Percentiles rank a stretch among this genome's conserved stretches.
These are phyloP conservation scores for Plantago lanceolata DNA, from an alignment of 305 asterid species.

Conservation along the genomic window DNA sequence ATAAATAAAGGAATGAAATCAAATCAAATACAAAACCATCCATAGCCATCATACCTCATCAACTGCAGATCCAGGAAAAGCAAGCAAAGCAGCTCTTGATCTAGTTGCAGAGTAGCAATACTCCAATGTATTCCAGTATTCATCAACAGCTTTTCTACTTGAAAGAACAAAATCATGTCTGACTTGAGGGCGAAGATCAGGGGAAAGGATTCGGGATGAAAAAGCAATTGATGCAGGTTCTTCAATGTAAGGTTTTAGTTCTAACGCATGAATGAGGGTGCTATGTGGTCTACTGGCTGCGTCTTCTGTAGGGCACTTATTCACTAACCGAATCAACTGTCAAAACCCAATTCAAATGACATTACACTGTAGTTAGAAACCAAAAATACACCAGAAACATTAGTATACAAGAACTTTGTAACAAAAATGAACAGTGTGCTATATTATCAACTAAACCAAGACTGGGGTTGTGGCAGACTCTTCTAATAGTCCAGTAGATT, in stretches of 20 bases:
- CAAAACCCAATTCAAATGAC: slow-evolving; percentile 31
- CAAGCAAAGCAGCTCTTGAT: slow-evolving; percentile 75
- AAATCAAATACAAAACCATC: neutral
- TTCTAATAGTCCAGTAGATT: neutral
- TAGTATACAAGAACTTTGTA: neutral
- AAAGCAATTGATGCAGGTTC: slow-evolving; percentile 63
- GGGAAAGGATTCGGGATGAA: slow-evolving; percentile 42
- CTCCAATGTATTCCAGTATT: slow-evolving; percentile 91
- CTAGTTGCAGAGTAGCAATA: slow-evolving; percentile 76
- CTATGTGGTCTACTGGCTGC: slow-evolving; percentile 44
- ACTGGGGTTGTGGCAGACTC: neutral
- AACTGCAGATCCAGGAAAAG: slow-evolving; percentile 93
- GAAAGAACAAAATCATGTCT: slow-evolving; percentile 95
- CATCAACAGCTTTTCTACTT: slow-evolving; percentile 69
- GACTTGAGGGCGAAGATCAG: slow-evolving; percentile 89
- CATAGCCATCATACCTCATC: slow-evolving; percentile 56
- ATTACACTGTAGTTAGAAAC: slow-evolving; percentile 26
- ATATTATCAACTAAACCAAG: neutral
- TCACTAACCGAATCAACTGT: slow-evolving; percentile 85
- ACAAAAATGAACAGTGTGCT: neutral
- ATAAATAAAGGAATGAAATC: slow-evolving; percentile 14
- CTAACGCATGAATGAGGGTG: slow-evolving; percentile 72
- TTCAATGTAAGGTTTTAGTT: slow-evolving; percentile 88
- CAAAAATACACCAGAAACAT: slow-evolving; percentile 17
- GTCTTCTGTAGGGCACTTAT: slow-evolving; percentile 53